Base-by-base conservation (phyloP, 2,329 filamentous ascomycete genomes). In the Fusarium solani-melongenae region DNA sequence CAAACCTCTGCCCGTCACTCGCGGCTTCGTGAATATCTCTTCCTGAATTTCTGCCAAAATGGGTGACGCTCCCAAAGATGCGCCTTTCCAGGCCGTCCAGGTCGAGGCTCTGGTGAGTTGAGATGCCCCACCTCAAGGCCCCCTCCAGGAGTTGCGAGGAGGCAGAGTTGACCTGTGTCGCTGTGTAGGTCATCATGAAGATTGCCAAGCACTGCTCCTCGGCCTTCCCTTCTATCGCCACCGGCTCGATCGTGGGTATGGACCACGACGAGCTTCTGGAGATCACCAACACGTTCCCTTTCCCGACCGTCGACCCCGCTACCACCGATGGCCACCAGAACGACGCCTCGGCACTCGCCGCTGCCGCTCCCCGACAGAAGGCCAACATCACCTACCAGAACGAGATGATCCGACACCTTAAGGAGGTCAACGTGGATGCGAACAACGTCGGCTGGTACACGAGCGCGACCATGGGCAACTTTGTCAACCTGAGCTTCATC, bases 361-460 rank as follows among this genome's bases (percentile, higher is more conserved):
- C 95, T 33, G 93, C 94, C 15, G 96, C 96, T 55, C 96, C 96
- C 75, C 92, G 96, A 77, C 93, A 95, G 75, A 98, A 98, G 88
- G 90, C 93, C 80, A 98, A 97, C 84, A 88, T 92, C 24, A 85
- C 88, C 77, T 98, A 99, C 86, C 94, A 98, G 86, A 92, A 91
- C 76, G 96, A 99, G 85, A 98, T 98, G 96, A 96, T 99, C 84
- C 93, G 95, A 81, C 95, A 96, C 84, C 87, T 98, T 73, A 93
- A 96, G 83, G 96, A 98, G 85, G 96, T 99, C 80, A 99, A 98
- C 83, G 94, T 98, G 69, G 96, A 99, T 83, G 96, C 96, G 76
- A 98, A 98, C 88, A 97, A 94, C 80, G 94, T 97, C 69, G 96
- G 96, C 79, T 99, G 95, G 95, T 99, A 99, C 87, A 98, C 95